Conservation (phyloP, 352 stramenopile genomes). For the Pythium dissotocum region DNA sequence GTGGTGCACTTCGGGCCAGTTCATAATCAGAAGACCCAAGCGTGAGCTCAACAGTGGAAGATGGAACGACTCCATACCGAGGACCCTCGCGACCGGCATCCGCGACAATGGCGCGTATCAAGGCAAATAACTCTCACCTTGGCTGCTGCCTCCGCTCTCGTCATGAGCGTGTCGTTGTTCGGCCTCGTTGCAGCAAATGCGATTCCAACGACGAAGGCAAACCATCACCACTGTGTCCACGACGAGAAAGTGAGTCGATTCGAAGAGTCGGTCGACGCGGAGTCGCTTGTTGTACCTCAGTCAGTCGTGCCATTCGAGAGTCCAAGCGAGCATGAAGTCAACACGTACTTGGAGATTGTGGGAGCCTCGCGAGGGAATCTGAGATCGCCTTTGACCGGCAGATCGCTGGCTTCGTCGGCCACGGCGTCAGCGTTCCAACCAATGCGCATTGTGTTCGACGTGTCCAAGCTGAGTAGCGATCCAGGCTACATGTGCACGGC, state of each 20-base stretch:
- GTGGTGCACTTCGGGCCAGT: background rate
- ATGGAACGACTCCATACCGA: background rate
- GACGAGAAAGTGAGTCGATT: slow-evolving; percentile 65
- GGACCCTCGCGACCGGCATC: background rate
- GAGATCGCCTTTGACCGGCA: slow-evolving; percentile 14
- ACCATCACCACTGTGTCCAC: slow-evolving; percentile 71
- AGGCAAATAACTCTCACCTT: background rate
- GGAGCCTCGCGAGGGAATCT: slow-evolving; percentile 26
- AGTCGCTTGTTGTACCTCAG: slow-evolving; percentile 40
- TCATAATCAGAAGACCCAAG: background rate
- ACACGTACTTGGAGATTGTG: slow-evolving; percentile 47
- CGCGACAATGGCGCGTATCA: background rate
- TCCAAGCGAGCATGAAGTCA: slow-evolving; percentile 21
- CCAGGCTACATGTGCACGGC: slow-evolving; percentile 59
- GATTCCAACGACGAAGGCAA: slow-evolving; percentile 6
- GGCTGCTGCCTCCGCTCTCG: background rate
- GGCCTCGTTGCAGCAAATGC: background rate
- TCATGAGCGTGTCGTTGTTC: background rate
- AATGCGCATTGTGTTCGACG: slow-evolving; percentile 76
- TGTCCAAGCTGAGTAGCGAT: slow-evolving; percentile 75
- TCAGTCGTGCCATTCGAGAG: slow-evolving; percentile 25
- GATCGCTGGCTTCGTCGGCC: slow-evolving; percentile 33
- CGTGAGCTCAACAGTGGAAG: background rate
- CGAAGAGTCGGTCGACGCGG: slow-evolving; percentile 39
- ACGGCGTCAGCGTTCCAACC: slow-evolving; percentile 47